Evolutionary conservation across 2,329 filamentous ascomycete species (phyloP).

Genomic region (Colletotrichum sp.): DNA sequence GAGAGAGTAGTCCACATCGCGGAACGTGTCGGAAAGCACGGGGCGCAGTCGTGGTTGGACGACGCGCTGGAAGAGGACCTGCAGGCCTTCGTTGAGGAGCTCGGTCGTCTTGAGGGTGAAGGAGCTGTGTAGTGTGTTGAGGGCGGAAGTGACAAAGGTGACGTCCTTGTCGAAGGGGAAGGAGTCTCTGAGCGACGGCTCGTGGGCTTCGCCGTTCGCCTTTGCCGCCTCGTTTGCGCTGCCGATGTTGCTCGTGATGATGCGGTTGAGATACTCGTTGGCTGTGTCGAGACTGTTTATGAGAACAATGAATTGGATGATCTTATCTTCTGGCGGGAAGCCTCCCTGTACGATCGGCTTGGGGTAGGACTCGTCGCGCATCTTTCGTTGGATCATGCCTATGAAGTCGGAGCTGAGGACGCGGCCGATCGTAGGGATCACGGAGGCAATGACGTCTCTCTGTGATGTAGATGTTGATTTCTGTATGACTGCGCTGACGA

Average conservation of each 20-base stretch:
- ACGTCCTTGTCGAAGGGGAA: conserved; percentile 86
- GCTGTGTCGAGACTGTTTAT: conserved; percentile 96
- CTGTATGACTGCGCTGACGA: conserved; percentile 90
- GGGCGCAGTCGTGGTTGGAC: conserved; percentile 85
- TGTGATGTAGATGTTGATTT: conserved; percentile 88
- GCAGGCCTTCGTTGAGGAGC: conserved; percentile 81
- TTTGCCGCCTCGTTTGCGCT: conserved; percentile 39
- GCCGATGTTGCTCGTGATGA: conserved; percentile 73
- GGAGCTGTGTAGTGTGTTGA: conserved; percentile 71
- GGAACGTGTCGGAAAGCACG: conserved; percentile 86
- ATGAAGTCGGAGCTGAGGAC: conserved; percentile 91
- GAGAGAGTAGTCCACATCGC: conserved; percentile 85
- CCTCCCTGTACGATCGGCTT: conserved; percentile 78
- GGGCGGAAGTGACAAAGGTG: conserved; percentile 67
- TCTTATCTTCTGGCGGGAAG: conserved; percentile 84
- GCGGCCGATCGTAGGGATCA: conserved; percentile 78
- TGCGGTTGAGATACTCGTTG: conserved; percentile 88
- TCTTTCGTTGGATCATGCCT: conserved; percentile 96
- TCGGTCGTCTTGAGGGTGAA: conserved; percentile 83
- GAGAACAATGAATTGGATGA: conserved; percentile 87
- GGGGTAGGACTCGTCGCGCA: conserved; percentile 95
- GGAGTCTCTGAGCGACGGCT: conserved; percentile 59
- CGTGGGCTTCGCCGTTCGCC: conserved; percentile 36
- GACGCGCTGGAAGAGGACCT: conserved; percentile 86
- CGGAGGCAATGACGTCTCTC: conserved; percentile 74